Base-by-base conservation (phyloP, 2,329 filamentous ascomycete genomes). In the Colletotrichum liaoningense region DNA sequence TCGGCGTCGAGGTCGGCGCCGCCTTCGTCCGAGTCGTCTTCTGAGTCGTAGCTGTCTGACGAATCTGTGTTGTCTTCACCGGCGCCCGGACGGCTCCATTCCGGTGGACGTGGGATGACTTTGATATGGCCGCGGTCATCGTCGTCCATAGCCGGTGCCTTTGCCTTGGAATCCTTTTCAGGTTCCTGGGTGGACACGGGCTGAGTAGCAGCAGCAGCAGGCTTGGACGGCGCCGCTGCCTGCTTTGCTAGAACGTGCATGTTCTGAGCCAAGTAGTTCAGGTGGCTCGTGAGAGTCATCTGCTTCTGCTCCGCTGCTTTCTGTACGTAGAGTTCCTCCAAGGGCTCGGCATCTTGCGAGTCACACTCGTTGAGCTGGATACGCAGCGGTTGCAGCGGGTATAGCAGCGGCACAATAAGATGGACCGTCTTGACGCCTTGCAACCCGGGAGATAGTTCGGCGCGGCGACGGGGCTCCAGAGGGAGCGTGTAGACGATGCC, bases 241-340 rank as follows among this genome's bases (percentile, higher is more conserved):
- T 90, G 87, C 77, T 89, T 92, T 16, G 90, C 91, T 78, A 96
- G 85, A 2, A 84, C 81, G 77, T 94, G 90, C 75, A 95, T 88
- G 77, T 94, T 94, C 79, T 93, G 91, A 2, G 90, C 87, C 8
- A 96, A 83, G 78, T 92, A 94, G 79, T 96, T 96, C 77, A 96
- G 81, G 77, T 94, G 93, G 72, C 90, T 92, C 83, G 93, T 93
- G 68, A 97, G 82, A 11, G 88, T 92, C 83, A 92, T 86, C 55
- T 91, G 86, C 52, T 85, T 86, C 77, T 91, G 88, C 65, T 90
- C 85, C 30, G 81, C 82, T 19, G 89, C 87, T 80, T 88, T 91
- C 71, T 88, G 82, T 7, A 87, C 84, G 77, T 96, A 97, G 0
- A 91, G 85, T 64, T 88, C 86, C 80, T 95, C 92, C 2, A 94